These are phyloP conservation scores for Prunus armeniaca DNA, from an alignment of 306 rosid genomes.

Conservation along the genomic window DNA sequence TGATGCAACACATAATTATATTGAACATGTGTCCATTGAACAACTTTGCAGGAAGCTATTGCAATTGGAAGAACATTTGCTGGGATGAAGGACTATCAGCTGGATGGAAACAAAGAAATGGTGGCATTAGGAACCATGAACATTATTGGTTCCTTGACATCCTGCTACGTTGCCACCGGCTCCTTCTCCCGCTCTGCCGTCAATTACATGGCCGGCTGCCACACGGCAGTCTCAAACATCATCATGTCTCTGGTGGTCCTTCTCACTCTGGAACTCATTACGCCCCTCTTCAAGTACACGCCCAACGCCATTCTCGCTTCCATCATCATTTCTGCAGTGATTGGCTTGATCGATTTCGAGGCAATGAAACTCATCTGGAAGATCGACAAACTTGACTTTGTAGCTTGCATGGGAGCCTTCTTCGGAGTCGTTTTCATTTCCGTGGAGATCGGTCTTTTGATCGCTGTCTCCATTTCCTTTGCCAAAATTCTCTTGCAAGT, in stretches of 20 bases:
- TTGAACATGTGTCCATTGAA: not conserved
- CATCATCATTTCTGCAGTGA: conserved; percentile 64
- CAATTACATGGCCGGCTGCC: conserved; percentile 84
- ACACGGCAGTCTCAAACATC: conserved; percentile 78
- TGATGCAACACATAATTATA: not conserved
- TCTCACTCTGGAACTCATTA: conserved; percentile 51
- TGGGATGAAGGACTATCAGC: conserved; percentile 62
- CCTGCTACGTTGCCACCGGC: conserved; percentile 84
- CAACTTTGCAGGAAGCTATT: conserved; percentile 62
- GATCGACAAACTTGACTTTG: conserved; percentile 75
- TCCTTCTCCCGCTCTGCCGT: conserved; percentile 91
- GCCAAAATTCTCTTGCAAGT: conserved; percentile 75
- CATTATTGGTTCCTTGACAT: conserved; percentile 75
- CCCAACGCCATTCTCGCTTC: conserved; percentile 87
- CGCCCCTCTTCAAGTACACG: conserved; percentile 81
- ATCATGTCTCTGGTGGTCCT: conserved; percentile 67
- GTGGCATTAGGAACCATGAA: conserved; percentile 90
- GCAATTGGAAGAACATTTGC: conserved; percentile 97
- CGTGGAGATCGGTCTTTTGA: conserved; percentile 77
- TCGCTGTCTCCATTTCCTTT: conserved; percentile 71
- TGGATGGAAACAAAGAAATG: conserved; percentile 94
- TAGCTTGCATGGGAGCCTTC: conserved; percentile 91
- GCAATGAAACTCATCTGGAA: conserved; percentile 66
- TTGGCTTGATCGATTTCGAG: conserved; percentile 43
- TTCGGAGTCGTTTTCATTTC: conserved; percentile 73